Conservation (phyloP, 371 early-diverging fungal species). For the Chytridiales sp. region DNA sequence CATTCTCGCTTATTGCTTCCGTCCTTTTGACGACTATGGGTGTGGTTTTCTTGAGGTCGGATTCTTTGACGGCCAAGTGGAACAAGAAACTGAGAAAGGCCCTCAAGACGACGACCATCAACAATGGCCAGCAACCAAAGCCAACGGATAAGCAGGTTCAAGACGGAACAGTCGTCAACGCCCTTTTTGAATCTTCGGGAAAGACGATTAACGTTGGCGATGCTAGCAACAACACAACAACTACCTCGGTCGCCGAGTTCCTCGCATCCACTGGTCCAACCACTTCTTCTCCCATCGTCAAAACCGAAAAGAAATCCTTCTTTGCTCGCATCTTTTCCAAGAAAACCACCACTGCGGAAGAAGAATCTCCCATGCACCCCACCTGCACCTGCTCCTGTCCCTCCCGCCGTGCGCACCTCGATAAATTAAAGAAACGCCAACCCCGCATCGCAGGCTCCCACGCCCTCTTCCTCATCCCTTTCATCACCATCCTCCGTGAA, state of each 20-base stretch:
- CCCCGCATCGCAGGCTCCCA: conserved; percentile 10
- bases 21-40: conserved; percentile 70
- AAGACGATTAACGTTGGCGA: too few relatives aligned
- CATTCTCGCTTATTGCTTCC: conserved; percentile 67
- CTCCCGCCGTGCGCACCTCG: too few relatives aligned
- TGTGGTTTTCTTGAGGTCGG: conserved; percentile 69
- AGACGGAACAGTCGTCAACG: too few relatives aligned
- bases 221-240: too few relatives aligned
- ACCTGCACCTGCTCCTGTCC: too few relatives aligned
- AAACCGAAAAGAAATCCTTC: neutral
- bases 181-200: too few relatives aligned
- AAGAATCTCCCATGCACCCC: too few relatives aligned
- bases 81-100: conserved; percentile 21
- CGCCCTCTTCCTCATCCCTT: conserved; percentile 70
- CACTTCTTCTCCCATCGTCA: neutral
- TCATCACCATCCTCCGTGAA: conserved; percentile 77
- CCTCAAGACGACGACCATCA: too few relatives aligned
- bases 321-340: too few relatives aligned
- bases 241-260: neutral
- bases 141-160: too few relatives aligned
- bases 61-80: conserved; percentile 48
- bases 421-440: too few relatives aligned
- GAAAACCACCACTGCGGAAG: neutral
- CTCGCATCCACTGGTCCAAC: neutral
- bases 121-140: too few relatives aligned